Evolutionary conservation across 176 grass and related monocot genomes (phyloP), one percentile per base, ranked within the genome.

Genomic region (Hordeum marinum): DNA sequence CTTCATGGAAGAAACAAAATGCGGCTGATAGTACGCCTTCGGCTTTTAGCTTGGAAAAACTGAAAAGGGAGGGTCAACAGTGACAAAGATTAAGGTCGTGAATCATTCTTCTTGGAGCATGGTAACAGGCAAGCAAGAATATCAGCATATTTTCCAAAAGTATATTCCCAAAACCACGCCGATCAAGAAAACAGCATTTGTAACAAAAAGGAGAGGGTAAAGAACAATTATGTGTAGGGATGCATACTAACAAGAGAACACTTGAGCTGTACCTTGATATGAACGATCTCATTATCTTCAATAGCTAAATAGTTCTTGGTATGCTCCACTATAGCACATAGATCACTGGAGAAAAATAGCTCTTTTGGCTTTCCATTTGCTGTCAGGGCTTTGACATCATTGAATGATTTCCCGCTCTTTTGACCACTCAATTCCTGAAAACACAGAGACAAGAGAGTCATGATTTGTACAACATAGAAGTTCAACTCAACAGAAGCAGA

Each of bases 281-380:
- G 96, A 84, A 95, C 80, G 25, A 98, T 91, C 87, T 98, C 96
- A 85, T 95, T 77, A 66, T 98, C 96, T 92, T 98, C 96, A 76
- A 98, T 87, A 60, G 84, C 85, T 76, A 93, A 88, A 72, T 98
- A 98, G 17, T 93, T 94, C 83, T 95, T 98, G 27, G 96, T 95
- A 88, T 98, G 96, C 78, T 98, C 96, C 64, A 95, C 96, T 85
- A 98, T 98, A 87, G 93, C 96, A 90, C 83, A 98, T 73, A 95
- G 80, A 87, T 98, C 96, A 87, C 96, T 98, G 10, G 91, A 98
- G 63, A 98, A 98, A 82, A 98, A 95, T 58, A 98, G 46, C 82
- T 98, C 96, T 91, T 98, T 98, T 1, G 96, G 91, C 69, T 95
- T 95, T 80, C 85, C 87, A 34, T 92, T 93, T 79, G 93, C 83